phyloP scores from a whole-genome alignment of 345 rosid genomes.

The Excoecaria cochinchinensis region DNA sequence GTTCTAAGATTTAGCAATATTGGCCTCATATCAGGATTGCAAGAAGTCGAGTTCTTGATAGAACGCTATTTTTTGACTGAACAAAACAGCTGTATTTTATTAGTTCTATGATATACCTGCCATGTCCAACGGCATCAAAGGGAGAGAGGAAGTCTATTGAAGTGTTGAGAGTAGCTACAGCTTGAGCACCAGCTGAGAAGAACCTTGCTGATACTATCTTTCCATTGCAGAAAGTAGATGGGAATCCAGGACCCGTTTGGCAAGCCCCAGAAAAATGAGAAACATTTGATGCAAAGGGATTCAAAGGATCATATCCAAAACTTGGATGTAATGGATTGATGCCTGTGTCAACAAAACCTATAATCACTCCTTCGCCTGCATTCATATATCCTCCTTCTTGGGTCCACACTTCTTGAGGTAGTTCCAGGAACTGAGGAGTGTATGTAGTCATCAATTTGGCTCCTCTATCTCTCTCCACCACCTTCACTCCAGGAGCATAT shows the following conservation, averaged over 20 bases:
- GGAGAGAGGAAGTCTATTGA: slow-evolving; percentile 83
- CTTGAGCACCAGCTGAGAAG: slow-evolving; percentile 83
- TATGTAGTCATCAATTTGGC: slow-evolving; percentile 81
- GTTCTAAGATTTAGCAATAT: too few species aligned
- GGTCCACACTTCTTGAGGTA: slow-evolving; percentile 53
- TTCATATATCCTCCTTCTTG: slow-evolving; percentile 40
- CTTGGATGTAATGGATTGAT: slow-evolving; percentile 77
- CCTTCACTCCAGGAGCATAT: slow-evolving; percentile 46
- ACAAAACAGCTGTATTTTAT: too few species aligned
- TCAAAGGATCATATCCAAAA: slow-evolving; percentile 41
- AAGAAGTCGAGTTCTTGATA: too few species aligned
- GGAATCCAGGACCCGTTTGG: slow-evolving; percentile 66
- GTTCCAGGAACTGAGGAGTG: slow-evolving; percentile 65
- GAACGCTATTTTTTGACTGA: too few species aligned
- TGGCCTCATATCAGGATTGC: too few species aligned
- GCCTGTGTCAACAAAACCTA: slow-evolving; percentile 81
- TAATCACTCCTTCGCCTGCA: slow-evolving; percentile 71
- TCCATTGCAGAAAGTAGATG: slow-evolving; percentile 61
- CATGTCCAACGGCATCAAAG: slow-evolving; percentile 75
- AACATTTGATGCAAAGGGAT: slow-evolving; percentile 38
- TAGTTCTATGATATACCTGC: slow-evolving; percentile 46
- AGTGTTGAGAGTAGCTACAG: slow-evolving; percentile 47
- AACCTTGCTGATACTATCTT: slow-evolving; percentile 74
- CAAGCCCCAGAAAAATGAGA: slow-evolving; percentile 73
- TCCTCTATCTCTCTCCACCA: slow-evolving; percentile 81